These are phyloP conservation scores for Suillus luteus DNA, from an alignment of 768 basidiomycete genomes.

Conservation along the genomic window DNA sequence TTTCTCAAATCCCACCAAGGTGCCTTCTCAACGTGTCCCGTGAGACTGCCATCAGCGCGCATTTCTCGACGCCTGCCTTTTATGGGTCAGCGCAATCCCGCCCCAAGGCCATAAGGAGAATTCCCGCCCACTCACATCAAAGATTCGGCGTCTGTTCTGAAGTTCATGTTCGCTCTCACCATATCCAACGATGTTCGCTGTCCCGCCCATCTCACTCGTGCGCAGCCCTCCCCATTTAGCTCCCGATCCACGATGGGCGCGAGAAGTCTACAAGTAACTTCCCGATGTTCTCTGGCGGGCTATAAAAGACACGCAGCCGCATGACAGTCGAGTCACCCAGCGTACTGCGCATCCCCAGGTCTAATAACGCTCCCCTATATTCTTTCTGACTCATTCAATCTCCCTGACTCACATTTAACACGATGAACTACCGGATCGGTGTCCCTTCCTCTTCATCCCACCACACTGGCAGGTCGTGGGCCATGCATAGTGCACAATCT, in stretches of 20 bases:
- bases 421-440: slow-evolving; percentile 22
- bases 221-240: neutral
- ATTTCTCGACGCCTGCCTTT: slow-evolving; percentile 25
- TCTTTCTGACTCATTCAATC: neutral
- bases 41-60: slow-evolving; percentile 22
- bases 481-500: slow-evolving; percentile 13
- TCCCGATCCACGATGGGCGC: neutral
- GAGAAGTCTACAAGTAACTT: slow-evolving; percentile 19
- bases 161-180: slow-evolving; percentile 17
- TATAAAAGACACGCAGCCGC: slow-evolving; percentile 29
- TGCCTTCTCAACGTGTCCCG: slow-evolving; percentile 14
- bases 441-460: slow-evolving; percentile 15
- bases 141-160: slow-evolving; percentile 7
- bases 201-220: slow-evolving; percentile 28
- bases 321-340: slow-evolving; percentile 25
- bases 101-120: slow-evolving; percentile 21
- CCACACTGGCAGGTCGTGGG: slow-evolving; percentile 23
- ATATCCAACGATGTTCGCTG: slow-evolving; percentile 26
- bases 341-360: slow-evolving; percentile 8
- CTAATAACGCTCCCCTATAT: neutral
- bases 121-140: slow-evolving; percentile 18
- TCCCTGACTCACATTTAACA: slow-evolving; percentile 7
- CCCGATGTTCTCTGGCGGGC: slow-evolving; percentile 19
- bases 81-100: slow-evolving; percentile 10
- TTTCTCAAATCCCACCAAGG: neutral